Percentiles rank a stretch among this genome's conserved stretches.
Evolutionary conservation across 805 yeast genomes (phyloP).

Genomic region (Metschnikowia dekortorum): DNA sequence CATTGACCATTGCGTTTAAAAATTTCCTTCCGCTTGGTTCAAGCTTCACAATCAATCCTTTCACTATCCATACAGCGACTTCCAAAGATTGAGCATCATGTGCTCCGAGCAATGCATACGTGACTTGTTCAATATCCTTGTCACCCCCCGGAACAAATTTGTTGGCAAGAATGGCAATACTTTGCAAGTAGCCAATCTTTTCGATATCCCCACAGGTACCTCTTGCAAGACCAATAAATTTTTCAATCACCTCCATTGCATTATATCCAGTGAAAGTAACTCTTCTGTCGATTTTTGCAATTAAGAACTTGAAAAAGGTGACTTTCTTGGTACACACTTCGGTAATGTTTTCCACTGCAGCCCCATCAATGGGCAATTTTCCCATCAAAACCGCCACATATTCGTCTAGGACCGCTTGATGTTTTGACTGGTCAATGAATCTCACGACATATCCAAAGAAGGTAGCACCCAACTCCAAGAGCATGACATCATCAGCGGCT

Average conservation of each 20-base stretch:
- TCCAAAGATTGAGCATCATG: conserved; percentile 39
- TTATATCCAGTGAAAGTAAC: conserved; percentile 10
- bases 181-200: conserved; percentile 46
- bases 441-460: conserved; percentile 40
- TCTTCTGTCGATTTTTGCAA: conserved; percentile 50
- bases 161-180: conserved; percentile 52
- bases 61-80: conserved; percentile 62
- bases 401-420: conserved; percentile 43
- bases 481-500: conserved; percentile 16
- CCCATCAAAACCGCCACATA: conserved; percentile 33
- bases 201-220: conserved; percentile 1
- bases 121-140: conserved; percentile 4
- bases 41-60: conserved; percentile 61
- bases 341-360: conserved; percentile 17
- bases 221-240: conserved; percentile 34
- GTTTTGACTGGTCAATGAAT: conserved; percentile 37
- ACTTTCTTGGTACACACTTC: conserved; percentile 30
- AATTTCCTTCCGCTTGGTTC: conserved; percentile 34
- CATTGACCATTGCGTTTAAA: conserved; percentile 18
- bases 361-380: conserved; percentile 11
- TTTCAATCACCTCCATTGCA: conserved; percentile 9
- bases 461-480: conserved; percentile 38
- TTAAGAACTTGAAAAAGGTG: conserved; percentile 35
- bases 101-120: conserved; percentile 1
- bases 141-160: conserved; percentile 21